Evolutionary conservation across 1,139 yeast genomes (phyloP).

Genomic region (Candida buenavistaensis): DNA sequence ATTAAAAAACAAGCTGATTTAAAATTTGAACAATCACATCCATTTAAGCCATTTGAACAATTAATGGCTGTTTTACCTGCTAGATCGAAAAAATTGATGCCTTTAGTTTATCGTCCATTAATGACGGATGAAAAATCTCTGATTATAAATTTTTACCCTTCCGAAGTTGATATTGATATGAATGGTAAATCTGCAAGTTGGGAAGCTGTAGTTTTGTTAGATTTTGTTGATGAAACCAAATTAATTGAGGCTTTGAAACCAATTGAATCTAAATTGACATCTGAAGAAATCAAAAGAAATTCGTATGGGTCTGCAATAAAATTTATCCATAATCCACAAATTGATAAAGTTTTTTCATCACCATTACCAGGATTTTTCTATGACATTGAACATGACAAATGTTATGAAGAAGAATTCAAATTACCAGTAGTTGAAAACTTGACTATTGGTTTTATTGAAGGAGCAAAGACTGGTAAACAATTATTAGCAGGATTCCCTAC

Average conservation of each 20-base stretch:
- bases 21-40: conserved; percentile 67
- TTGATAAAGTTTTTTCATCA: conserved; percentile 65
- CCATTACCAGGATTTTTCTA: conserved; percentile 78
- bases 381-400: conserved; percentile 76
- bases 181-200: conserved; percentile 95
- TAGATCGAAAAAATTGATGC: conserved; percentile 80
- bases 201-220: conserved; percentile 97
- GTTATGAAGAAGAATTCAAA: conserved; percentile 58
- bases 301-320: conserved; percentile 66
- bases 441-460: conserved; percentile 61
- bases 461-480: conserved; percentile 68
- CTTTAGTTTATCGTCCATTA: conserved; percentile 70
- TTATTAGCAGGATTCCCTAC: conserved; percentile 91
- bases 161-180: conserved; percentile 82
- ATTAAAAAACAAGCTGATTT: conserved; percentile 41
- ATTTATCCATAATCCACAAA: conserved; percentile 77
- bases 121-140: conserved; percentile 93
- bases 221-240: conserved; percentile 85
- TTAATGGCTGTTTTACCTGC: conserved; percentile 98
- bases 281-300: conserved; percentile 74
- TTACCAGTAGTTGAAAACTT: conserved; percentile 53
- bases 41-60: conserved; percentile 93
- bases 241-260: conserved; percentile 73
- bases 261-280: conserved; percentile 55
- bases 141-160: conserved; percentile 87